These are phyloP conservation scores for Dichomitus squalens DNA, from an alignment of 1,284 basidiomycete species.

Conservation along the genomic window DNA sequence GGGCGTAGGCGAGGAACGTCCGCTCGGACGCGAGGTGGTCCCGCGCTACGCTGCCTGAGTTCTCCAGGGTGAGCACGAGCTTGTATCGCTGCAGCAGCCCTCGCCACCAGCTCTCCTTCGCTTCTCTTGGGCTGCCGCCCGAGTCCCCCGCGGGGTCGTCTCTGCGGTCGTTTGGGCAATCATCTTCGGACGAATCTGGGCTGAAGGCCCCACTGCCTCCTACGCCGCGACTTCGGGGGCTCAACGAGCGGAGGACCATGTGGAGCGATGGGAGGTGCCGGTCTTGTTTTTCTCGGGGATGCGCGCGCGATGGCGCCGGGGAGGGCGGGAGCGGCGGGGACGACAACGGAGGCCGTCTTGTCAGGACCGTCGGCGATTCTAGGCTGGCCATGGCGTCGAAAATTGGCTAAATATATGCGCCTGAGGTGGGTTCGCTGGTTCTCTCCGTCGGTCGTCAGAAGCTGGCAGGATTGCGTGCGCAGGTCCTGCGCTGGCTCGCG, in stretches of 20 bases:
- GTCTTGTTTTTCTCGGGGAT: not conserved
- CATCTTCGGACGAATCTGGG: not conserved
- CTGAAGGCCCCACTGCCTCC: not conserved
- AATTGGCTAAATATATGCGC: not conserved
- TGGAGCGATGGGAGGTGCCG: not conserved
- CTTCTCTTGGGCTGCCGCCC: not conserved
- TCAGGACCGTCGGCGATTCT: slow-evolving; percentile 5
- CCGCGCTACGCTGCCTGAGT: slow-evolving; percentile 60
- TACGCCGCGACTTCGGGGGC: not conserved
- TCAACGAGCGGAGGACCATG: not conserved
- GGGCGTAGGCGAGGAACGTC: slow-evolving; percentile 61
- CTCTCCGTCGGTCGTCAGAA: too few species aligned
- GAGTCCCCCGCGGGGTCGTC: not conserved
- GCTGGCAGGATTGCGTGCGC: too few species aligned
- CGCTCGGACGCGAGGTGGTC: slow-evolving; percentile 62
- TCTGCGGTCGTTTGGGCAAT: not conserved
- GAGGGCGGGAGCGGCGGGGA: slow-evolving; percentile 6
- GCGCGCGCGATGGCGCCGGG: slow-evolving; percentile 1
- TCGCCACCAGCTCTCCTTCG: slow-evolving; percentile 11
- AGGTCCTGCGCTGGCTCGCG: too few species aligned
- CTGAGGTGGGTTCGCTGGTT: not conserved
- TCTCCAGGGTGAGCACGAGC: slow-evolving; percentile 46
- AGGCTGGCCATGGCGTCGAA: slow-evolving; percentile 4
- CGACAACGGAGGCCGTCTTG: not conserved
- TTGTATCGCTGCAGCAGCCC: slow-evolving; percentile 27